Base-by-base conservation (phyloP, 306 rosid species). In the Cucurbita ficifolia region DNA sequence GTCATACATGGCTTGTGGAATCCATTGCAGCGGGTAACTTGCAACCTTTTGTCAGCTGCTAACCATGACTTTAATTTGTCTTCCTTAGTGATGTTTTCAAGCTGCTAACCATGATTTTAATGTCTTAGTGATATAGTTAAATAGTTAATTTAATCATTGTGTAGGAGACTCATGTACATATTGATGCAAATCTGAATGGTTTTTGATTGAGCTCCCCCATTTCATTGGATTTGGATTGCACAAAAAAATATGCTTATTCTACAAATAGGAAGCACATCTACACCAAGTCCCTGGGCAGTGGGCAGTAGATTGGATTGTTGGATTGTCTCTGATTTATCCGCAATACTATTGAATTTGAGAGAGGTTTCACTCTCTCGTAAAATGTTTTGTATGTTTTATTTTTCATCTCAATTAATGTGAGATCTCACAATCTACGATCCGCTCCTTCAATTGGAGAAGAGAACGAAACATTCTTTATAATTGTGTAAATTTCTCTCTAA, bases 1-100 rank as follows among this genome's bases (percentile, higher is more conserved):
- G 90, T 67, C 95, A 91, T 75, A 88, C 99, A 0, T 88, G 97
- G 97, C 83, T 91, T 75, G 76, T 95, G 81, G 96, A 95, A 76
- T 95, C 99, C 35, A 85, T 89, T 84, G 91, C 99, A 40, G 85
- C 85, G 22, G 79, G 83, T 60, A 79, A 85, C 72, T 80, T 95
- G 87, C 90, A 86, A 84, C 81, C 86, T 76, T 75, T 86, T 73
- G 69, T 86, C 76, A 77, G 82, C 81, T 87, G 87, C 81, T 40
- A 76, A 78, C 45, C 10, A 18, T 74, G 74, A 49, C n/a, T 70
- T 22, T 17, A 53, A 53, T 72, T 3, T 29, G 33, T 29, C 4
- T 29, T 29, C 33, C 58, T 14, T 70, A 50, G 74, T 49, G 29
- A 50, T 70, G 59, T 70, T 29, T 29, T 29, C 2, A 29, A 77